Conservation (phyloP, 345 rosid species). For the Arabis hirsuta region DNA sequence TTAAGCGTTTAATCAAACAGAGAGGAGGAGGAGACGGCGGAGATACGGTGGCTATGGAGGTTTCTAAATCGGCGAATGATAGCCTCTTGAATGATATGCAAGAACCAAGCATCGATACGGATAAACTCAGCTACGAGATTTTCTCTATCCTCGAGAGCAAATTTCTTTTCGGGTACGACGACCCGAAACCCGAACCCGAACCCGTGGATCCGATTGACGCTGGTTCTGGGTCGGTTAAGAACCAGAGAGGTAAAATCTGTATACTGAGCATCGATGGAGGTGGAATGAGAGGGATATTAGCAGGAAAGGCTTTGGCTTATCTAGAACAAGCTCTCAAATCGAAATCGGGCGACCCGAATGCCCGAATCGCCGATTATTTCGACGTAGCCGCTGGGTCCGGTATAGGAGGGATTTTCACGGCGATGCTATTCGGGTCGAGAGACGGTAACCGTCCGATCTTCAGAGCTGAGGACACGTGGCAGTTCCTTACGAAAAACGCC, state of each 20-base stretch:
- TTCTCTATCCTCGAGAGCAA: constrained; percentile 94
- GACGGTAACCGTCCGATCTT: constrained; percentile 74
- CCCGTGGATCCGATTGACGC: constrained; percentile 24
- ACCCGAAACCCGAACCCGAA: constrained; percentile 53
- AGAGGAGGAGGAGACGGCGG: constrained; percentile 31
- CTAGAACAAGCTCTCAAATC: constrained; percentile 77
- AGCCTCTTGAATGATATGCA: constrained; percentile 63
- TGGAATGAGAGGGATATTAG: constrained; percentile 85
- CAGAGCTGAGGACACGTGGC: constrained; percentile 92
- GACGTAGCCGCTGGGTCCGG: constrained; percentile 96
- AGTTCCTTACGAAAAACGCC: constrained; percentile 72
- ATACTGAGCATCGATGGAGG: constrained; percentile 88
- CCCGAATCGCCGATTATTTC: constrained; percentile 86
- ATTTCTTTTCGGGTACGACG: constrained; percentile 81
- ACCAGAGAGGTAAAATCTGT: constrained; percentile 94
- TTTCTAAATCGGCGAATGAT: constrained; percentile 44
- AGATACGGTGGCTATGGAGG: constrained; percentile 11
- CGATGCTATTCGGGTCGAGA: constrained; percentile 85
- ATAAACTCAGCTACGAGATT: constrained; percentile 95
- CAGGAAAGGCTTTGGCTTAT: constrained; percentile 89
- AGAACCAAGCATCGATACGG: constrained; percentile 95
- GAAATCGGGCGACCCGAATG: constrained; percentile 87
- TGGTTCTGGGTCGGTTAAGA: constrained; percentile 57
- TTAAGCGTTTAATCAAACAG: constrained; percentile 23
- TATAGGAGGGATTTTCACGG: constrained; percentile 86